Conservation (phyloP, 257 asterid genomes). For the Capsicum baccatum region DNA sequence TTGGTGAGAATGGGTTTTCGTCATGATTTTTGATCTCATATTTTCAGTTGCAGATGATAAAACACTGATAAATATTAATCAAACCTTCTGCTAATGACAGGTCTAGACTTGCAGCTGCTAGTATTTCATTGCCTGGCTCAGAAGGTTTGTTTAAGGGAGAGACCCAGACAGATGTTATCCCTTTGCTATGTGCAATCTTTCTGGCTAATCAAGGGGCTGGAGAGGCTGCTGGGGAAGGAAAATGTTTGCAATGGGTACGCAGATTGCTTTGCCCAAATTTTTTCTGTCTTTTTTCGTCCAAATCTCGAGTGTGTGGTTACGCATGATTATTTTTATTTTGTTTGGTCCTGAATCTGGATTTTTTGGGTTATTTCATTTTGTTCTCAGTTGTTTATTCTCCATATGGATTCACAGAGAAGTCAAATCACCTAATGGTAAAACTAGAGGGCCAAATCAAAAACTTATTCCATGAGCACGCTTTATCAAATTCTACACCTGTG, state of each 20-base stretch:
- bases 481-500: not conserved
- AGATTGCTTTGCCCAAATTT: conserved; percentile 16
- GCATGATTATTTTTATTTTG: not conserved
- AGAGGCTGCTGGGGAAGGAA: conserved; percentile 72
- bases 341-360: conserved; percentile 10
- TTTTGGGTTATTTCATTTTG: not conserved
- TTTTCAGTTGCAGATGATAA: conserved; percentile 11
- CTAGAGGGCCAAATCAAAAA: not conserved
- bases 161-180: conserved; percentile 54
- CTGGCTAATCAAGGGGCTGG: conserved; percentile 78
- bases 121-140: conserved; percentile 54
- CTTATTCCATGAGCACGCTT: conserved; percentile 1
- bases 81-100: conserved; percentile 33
- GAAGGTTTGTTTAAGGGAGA: conserved; percentile 43
- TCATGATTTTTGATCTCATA: not conserved
- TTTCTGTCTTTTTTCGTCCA: not conserved
- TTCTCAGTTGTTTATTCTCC: conserved; percentile 12
- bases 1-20: not conserved
- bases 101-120: conserved; percentile 64
- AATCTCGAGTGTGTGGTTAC: not conserved
- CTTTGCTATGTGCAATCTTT: conserved; percentile 72
- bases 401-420: conserved; percentile 5
- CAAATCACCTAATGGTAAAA: not conserved
- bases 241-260: conserved; percentile 61
- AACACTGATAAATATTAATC: not conserved